Evolutionary conservation across 2,329 filamentous ascomycete genomes (phyloP), one percentile per base, ranked within the genome.

Genomic region (Plenodomus lindquistii): DNA sequence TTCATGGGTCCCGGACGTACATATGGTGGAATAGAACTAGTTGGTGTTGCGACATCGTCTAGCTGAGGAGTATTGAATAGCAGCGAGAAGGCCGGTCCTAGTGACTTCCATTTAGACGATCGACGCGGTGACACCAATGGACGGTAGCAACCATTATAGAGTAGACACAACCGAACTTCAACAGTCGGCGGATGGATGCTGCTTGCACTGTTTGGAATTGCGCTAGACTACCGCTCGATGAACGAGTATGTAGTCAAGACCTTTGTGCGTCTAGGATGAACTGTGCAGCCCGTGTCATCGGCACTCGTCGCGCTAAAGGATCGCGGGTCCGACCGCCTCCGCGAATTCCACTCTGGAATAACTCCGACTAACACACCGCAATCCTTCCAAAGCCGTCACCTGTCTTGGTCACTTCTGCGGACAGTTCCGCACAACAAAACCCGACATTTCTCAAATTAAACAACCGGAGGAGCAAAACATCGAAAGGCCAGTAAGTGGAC

Each of bases 71-170:
- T 48, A 2, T 55, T 53, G 0, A 53, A 55, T 4, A 66, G 58
- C 0, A 73, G 62, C 1, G 79, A 77, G 58, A 70, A 63, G 42
- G 78, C 76, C 0, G 63, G 72, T 4, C 54, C 64, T 0, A 65
- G 57, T 1, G 74, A 75, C 1, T 75, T 77, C 13, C 72, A 75
- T 46, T 42, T 78, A 17, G 46, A n/a, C 50, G 1, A 75, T 76
- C 17, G 69, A 78, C 61, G 66, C 62, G 2, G 42, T 73, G 54
- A 55, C 47, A 73, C 75, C 0, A 77, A 71, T 48, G 76, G 76
- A 1, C 69, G 0, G 43, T 77, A 44, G 70, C 58, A 2, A 77
- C 73, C 1, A 71, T 59, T 0, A 45, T 76, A 22, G 67, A 75
- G 72, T 0, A 52, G n/a, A n/a, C n/a, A n/a, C n/a, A n/a, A n/a